A percentile compares a stretch with the other conserved stretches of the same genome.
phyloP scores from a whole-genome alignment of 225 moss, liverwort and hornwort genomes.

The Asterella californica region DNA sequence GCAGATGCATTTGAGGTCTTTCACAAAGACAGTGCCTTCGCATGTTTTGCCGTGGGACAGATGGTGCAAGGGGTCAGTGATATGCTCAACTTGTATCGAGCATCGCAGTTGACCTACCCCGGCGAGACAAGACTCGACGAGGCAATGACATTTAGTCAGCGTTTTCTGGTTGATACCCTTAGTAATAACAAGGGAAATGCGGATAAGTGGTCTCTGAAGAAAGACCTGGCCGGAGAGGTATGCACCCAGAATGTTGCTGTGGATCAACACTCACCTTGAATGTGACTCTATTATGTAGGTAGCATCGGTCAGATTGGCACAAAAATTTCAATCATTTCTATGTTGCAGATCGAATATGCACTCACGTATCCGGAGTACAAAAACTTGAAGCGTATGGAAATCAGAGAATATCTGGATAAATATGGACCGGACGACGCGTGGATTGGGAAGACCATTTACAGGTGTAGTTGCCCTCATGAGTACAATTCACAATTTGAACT shows the following conservation, averaged over 20 bases:
- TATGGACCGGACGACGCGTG: conserved; percentile 45
- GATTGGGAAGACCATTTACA: conserved; percentile 47
- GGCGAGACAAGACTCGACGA: conserved; percentile 35
- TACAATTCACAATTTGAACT: too few relatives aligned
- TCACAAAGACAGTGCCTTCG: conserved; percentile 35
- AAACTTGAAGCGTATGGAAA: conserved; percentile 34
- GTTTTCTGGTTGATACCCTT: conserved; percentile 31
- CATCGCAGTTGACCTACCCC: conserved; percentile 37
- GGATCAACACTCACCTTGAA: neutral
- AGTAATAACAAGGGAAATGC: conserved; percentile 34
- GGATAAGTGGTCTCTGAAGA: conserved; percentile 52
- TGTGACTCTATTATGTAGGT: neutral
- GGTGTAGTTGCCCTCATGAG: conserved; percentile 11
- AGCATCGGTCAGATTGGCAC: neutral
- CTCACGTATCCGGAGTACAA: conserved; percentile 30
- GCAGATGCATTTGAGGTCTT: conserved; percentile 49
- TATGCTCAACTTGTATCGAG: conserved; percentile 45
- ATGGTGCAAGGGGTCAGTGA: conserved; percentile 47
- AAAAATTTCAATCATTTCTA: neutral
- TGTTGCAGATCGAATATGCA: conserved; percentile 30
- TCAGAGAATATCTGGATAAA: conserved; percentile 38
- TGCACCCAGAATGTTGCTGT: neutral
- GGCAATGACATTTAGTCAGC: conserved; percentile 29
- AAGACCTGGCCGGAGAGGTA: conserved; percentile 51
- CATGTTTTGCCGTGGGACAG: conserved; percentile 47